Evolutionary conservation across 164 flowering plant species (phyloP).

Genomic region (Macadamia integrifolia): DNA sequence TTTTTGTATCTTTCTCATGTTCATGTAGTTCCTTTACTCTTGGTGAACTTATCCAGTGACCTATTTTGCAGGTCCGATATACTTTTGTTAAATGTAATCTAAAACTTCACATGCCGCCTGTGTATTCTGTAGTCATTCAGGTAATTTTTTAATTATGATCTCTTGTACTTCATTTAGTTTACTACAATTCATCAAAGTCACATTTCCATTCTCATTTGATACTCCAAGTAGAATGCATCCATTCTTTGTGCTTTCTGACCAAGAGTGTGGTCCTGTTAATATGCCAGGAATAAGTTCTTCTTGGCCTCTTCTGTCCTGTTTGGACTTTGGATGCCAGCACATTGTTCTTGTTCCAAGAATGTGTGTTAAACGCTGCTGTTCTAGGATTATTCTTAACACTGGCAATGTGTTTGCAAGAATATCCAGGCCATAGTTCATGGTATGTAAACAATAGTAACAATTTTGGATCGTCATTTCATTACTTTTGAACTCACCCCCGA

Average conservation of each 20-base stretch:
- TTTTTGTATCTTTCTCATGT: not conserved
- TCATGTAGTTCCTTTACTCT: too few species aligned
- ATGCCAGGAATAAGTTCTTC: too few species aligned
- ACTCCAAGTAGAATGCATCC: not conserved
- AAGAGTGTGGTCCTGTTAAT: not conserved
- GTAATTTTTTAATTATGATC: constrained; percentile 24
- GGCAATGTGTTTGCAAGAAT: too few species aligned
- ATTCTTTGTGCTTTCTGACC: not conserved
- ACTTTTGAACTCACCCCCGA: too few species aligned
- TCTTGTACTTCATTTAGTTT: not conserved
- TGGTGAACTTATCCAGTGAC: not conserved
- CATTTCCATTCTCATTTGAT: not conserved
- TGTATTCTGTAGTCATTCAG: constrained; percentile 70
- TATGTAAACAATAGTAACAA: too few species aligned
- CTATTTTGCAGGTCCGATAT: constrained; percentile 52
- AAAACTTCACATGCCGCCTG: constrained; percentile 70
- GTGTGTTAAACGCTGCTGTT: too few species aligned
- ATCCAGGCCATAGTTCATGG: too few species aligned
- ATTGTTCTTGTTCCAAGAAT: too few species aligned
- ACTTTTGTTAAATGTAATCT: constrained; percentile 47
- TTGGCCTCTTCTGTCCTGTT: too few species aligned
- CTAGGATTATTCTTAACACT: too few species aligned
- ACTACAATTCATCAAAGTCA: not conserved
- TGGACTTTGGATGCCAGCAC: too few species aligned
- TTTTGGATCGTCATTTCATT: too few species aligned